Evolutionary conservation across 2,329 filamentous ascomycete species (phyloP).

Genomic region (Ophiostoma ips): DNA sequence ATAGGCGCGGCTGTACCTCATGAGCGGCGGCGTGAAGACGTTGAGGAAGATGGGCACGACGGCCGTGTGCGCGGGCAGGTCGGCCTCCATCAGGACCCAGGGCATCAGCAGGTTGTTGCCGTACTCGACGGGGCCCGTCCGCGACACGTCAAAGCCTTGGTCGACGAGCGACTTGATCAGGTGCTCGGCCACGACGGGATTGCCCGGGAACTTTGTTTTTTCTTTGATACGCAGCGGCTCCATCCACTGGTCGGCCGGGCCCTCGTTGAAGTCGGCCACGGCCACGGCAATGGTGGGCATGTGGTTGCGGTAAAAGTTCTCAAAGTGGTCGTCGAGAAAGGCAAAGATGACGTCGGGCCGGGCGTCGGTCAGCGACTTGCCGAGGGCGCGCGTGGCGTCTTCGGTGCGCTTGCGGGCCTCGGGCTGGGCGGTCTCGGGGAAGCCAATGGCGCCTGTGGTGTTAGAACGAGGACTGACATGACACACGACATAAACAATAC

Average conservation of each 20-base stretch:
- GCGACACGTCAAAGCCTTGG: constrained; percentile 12
- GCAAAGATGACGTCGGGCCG: constrained; percentile 13
- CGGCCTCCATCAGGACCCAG: constrained; percentile 11
- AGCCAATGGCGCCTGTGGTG: constrained; percentile 11
- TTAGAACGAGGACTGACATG: neutral
- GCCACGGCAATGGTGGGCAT: constrained; percentile 11
- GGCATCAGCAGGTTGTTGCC: constrained; percentile 13
- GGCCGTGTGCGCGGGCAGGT: constrained; percentile 7
- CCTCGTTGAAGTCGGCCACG: constrained; percentile 9
- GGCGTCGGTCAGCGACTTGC: constrained; percentile 10
- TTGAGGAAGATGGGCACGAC: constrained; percentile 11
- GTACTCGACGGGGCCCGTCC: constrained; percentile 10
- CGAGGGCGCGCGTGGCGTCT: constrained; percentile 9
- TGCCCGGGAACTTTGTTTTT: constrained; percentile 11
- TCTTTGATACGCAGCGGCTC: constrained; percentile 9
- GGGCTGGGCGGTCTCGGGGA: constrained; percentile 12
- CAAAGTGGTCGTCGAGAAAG: constrained; percentile 13
- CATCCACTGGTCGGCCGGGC: constrained; percentile 13
- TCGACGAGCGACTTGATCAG: constrained; percentile 11
- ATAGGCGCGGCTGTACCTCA: constrained; percentile 18
- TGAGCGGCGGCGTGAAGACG: constrained; percentile 13
- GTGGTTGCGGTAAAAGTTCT: constrained; percentile 13
- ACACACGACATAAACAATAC: neutral
- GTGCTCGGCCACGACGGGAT: constrained; percentile 10
- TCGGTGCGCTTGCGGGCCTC: constrained; percentile 11